Evolutionary conservation across 768 basidiomycete species (phyloP).

Genomic region (Russula dissimulans): DNA sequence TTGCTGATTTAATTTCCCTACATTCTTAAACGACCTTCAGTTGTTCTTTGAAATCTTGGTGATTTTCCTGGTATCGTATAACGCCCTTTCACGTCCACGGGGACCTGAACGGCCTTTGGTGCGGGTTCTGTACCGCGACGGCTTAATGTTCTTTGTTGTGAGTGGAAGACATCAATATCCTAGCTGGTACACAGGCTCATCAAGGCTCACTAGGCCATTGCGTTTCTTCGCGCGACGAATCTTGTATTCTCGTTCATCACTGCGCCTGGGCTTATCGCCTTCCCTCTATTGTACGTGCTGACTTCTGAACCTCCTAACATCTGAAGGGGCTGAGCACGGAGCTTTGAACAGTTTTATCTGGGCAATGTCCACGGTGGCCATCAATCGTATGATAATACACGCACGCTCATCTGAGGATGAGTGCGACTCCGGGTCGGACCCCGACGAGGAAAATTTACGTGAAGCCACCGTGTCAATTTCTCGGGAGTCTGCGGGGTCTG

Average conservation of each 20-base stretch:
- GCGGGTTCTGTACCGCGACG: constrained; percentile 28
- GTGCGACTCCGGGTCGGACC: neutral
- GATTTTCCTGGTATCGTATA: constrained; percentile 26
- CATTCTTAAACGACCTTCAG: constrained; percentile 18
- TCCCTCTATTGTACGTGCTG: constrained; percentile 3
- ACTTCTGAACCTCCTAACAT: neutral
- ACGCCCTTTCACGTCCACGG: constrained; percentile 30
- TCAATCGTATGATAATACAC: constrained; percentile 5
- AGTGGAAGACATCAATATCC: constrained; percentile 1
- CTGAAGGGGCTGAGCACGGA: too few relatives aligned
- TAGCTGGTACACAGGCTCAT: neutral
- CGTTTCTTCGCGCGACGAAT: neutral
- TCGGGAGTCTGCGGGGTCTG: too few relatives aligned
- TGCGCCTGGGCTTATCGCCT: neutral
- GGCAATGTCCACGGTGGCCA: neutral
- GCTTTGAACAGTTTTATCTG: constrained; percentile 3
- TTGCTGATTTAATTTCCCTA: neutral
- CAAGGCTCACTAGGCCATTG: neutral
- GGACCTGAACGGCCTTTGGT: constrained; percentile 22
- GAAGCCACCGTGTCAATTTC: neutral
- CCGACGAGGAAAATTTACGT: neutral
- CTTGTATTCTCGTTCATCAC: neutral
- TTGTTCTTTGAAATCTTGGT: constrained; percentile 30
- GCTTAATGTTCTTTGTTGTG: constrained; percentile 31
- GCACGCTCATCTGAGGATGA: neutral